Evolutionary conservation across 108 stramenopile species (phyloP).

Genomic region (Cyclotella baltica): DNA sequence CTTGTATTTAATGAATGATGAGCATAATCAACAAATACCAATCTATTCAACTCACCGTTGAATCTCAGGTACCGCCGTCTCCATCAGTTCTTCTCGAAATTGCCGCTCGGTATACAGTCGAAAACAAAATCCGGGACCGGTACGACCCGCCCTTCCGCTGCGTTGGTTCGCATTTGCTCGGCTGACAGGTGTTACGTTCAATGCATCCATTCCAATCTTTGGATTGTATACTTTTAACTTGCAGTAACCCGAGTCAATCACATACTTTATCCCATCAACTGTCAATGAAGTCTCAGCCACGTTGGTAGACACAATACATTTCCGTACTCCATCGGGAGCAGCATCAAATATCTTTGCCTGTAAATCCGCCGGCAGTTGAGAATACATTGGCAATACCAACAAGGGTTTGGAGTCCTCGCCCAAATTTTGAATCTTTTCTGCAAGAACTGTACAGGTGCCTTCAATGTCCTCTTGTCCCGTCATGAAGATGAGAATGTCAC

Average conservation of each 20-base stretch:
- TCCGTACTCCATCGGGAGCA: conserved; percentile 91
- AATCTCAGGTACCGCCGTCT: conserved; percentile 96
- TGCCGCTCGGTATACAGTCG: conserved; percentile 97
- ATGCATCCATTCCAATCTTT: conserved; percentile 99
- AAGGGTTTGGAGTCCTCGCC: conserved; percentile 90
- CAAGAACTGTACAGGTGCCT: conserved; percentile 93
- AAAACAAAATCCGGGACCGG: conserved; percentile 97
- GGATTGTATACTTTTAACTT: conserved; percentile 99
- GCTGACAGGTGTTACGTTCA: conserved; percentile 95
- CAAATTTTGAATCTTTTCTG: conserved; percentile 90
- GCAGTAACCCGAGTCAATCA: conserved; percentile 94
- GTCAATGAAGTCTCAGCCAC: conserved; percentile 99
- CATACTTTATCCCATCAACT: conserved; percentile 96
- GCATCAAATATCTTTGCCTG: conserved; percentile 98
- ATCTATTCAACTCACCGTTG: too few species aligned
- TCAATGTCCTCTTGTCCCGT: conserved; percentile 99
- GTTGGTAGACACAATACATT: conserved; percentile 98
- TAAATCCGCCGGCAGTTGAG: conserved; percentile 97
- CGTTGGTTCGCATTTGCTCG: conserved; percentile 99
- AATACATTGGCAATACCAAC: conserved; percentile 98
- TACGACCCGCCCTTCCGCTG: conserved; percentile 96
- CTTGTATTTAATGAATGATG: not conserved
- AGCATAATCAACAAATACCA: too few species aligned
- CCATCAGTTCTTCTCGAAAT: conserved; percentile 95
- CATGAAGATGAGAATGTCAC: conserved; percentile 99